phyloP scores from a whole-genome alignment of 208 protist genomes.

The Crithidia mellificae region DNA sequence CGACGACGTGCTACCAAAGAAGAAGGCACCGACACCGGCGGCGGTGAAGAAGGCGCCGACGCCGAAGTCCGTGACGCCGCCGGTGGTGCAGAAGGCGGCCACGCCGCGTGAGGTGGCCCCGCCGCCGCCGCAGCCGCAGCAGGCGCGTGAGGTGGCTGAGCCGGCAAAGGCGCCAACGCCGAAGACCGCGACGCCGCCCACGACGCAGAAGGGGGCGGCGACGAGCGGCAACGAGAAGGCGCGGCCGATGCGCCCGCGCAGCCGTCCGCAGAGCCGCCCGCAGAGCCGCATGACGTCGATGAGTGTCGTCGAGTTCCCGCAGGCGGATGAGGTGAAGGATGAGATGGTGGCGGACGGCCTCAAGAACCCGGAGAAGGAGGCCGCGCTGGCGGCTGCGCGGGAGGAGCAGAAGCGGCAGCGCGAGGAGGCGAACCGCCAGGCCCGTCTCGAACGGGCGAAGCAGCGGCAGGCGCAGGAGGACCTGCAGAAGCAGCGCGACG shows the following conservation, averaged over 20 bases:
- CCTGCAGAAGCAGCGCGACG: slow-evolving; percentile 34
- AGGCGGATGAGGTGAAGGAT: slow-evolving; percentile 62
- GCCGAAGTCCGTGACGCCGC: neutral
- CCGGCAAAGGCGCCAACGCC: slow-evolving; percentile 3
- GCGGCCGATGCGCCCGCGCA: slow-evolving; percentile 15
- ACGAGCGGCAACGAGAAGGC: neutral
- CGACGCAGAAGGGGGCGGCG: neutral
- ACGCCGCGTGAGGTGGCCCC: neutral
- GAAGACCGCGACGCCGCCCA: neutral
- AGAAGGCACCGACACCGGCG: neutral
- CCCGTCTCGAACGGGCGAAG: slow-evolving; percentile 24
- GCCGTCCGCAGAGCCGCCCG: slow-evolving; percentile 40
- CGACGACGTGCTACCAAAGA: slow-evolving; percentile 25
- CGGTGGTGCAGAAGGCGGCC: neutral
- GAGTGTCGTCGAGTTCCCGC: slow-evolving; percentile 60
- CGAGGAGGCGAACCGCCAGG: slow-evolving; percentile 19
- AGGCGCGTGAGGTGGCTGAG: neutral
- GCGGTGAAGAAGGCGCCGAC: slow-evolving; percentile 1
- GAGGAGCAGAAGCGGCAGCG: slow-evolving; percentile 28
- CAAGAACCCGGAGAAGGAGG: slow-evolving; percentile 28
- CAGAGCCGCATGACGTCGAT: slow-evolving; percentile 55
- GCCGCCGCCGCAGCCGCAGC: slow-evolving; percentile 5
- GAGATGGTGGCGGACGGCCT: slow-evolving; percentile 39
- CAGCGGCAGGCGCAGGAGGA: slow-evolving; percentile 32
- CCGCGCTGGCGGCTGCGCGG: slow-evolving; percentile 8